Conservation (phyloP, 441 rosid species). For the Gossypium schwendimanii region DNA sequence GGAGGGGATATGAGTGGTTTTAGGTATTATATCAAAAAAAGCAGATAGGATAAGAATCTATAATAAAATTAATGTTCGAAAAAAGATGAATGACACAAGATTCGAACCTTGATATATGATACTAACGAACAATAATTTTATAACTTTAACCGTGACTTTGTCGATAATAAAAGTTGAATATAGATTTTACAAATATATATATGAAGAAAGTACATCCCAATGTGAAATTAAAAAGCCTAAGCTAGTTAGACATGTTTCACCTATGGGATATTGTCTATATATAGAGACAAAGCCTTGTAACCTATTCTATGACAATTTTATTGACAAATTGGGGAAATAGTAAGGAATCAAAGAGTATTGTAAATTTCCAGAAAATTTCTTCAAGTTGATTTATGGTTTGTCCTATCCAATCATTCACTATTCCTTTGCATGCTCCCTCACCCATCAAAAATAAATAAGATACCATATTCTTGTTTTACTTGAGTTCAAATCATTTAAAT, state of each 20-base stretch:
- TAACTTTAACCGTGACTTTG: too few species aligned
- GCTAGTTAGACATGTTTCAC: not conserved
- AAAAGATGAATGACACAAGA: not conserved
- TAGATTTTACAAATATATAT: too few species aligned
- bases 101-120: too few species aligned
- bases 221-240: not conserved
- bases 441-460: too few species aligned
- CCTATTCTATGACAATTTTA: not conserved
- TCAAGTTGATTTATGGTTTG: not conserved
- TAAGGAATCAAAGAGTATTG: not conserved
- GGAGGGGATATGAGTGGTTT: accelerated
- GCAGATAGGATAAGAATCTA: accelerated
- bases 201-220: not conserved
- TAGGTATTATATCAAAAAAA: too few species aligned
- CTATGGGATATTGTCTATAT: not conserved
- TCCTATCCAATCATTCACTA: not conserved
- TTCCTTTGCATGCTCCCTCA: not conserved
- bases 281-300: not conserved
- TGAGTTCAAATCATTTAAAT: too few species aligned
- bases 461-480: too few species aligned
- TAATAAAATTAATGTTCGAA: too few species aligned
- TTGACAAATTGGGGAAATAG: not conserved
- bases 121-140: too few species aligned
- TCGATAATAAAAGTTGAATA: too few species aligned
- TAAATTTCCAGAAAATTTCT: not conserved